Evolutionary conservation across 1,284 basidiomycete genomes (phyloP), one percentile per base, ranked within the genome.

Genomic region (Cryptococcus hybrid): DNA sequence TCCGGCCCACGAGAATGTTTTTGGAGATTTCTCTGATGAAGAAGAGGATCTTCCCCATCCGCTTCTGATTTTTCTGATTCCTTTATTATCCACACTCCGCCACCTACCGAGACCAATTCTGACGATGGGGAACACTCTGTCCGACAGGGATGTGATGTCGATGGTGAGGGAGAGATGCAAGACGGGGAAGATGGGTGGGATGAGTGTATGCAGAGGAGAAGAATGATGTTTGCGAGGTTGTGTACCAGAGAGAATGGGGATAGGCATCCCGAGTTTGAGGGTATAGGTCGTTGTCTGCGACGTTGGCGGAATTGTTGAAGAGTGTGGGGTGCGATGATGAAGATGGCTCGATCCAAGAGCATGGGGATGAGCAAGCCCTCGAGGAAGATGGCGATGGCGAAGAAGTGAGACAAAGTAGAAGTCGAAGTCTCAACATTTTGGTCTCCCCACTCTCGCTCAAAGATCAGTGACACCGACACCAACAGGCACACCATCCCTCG

Each of bases 171-270:
- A 18, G 54, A 45, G 18, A 56, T 56, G 6, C 53, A 53, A 7
- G 57, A 62, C 7, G 59, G 52, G 18, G 62, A 64, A 37, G 50
- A 55, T 34, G 66, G 71, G 51, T 75, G 73, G 73, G 66, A 69
- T 51, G 68, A 68, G 55, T 74, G 73, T 56, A 69, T 73, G 62
- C 71, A 72, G 40, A 55, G 75, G 36, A 59, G 74, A 39, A 49
- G 73, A 44, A 73, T 74, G 70, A 75, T 77, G 73, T 77, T 77
- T 53, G 70, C 71, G 9, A 57, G 62, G 40, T 67, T 75, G 68
- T 62, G 63, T 43, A 55, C 62, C 13, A 54, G 50, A 4, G 15
- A 52, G 45, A 34, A 47, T 1, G 62, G 62, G 5, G 60, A 60
- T 13, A 55, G 62, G 36, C 67, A 70, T 49, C 71, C 70, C 30